Base-by-base conservation (phyloP, 1,139 yeast species). In the Pichia inconspicua region DNA sequence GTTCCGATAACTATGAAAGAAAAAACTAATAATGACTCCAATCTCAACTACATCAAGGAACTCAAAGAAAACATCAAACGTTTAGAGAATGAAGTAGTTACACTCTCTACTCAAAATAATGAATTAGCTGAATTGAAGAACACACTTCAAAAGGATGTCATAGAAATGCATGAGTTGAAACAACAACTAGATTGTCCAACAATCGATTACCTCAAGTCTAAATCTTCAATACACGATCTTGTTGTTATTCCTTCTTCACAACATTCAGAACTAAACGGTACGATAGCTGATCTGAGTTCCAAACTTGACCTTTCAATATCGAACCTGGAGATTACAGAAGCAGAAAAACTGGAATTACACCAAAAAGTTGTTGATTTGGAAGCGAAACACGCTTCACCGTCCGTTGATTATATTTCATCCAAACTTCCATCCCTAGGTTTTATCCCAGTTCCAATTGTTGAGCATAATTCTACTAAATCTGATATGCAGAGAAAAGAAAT, bases 381-480 rank as follows among this genome's bases (percentile, higher is more conserved):
- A 39, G 12, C 27, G 8, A 10, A 22, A 3, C 47, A 45, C 14
- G 28, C 47, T 11, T 40, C 45, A 25, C 71, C 75, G 37, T 49
- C 61, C 7, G 34, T 58, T 11, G 69, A 66, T 2, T 63, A 58
- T 42, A 50, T 73, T 28, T 50, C 34, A 3, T 58, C 57, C 2
- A 66, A 68, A 47, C 66, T 69, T 2, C 44, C 48, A 8, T 31
- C 52, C 0, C 51, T 50, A 15, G 60, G 58, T 6, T 43, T 57
- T 25, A 51, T 57, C 6, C 52, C 62, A 4, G 9, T 72, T 17
- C 54, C 60, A 30, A 51, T 63, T 43, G 46, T 65, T 12, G 66
- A 64, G n/a, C 63, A 66, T 22, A 42, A 46, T 8, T 58, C 61
- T 12, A 57, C 69, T 10, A 42, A 37, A 39, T 40, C 46, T 15